Base-by-base conservation (phyloP, 2,329 filamentous ascomycete genomes). In the Raffaelea deltoideospora region DNA sequence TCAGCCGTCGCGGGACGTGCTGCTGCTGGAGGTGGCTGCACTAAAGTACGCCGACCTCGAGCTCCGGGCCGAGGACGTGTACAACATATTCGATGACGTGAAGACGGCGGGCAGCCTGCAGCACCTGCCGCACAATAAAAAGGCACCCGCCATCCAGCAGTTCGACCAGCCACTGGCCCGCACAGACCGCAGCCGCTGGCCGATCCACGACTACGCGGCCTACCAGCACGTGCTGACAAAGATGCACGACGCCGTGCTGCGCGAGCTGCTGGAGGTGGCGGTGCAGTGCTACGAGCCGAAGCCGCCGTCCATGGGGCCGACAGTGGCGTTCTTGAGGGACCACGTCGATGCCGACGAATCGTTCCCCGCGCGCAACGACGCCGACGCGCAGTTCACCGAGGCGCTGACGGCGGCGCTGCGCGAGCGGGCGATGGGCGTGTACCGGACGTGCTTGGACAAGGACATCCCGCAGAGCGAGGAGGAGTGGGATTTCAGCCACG, bases 221-320 rank as follows among this genome's bases (percentile, higher is more conserved):
- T 90, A 92, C 59, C 80, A 83, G 48, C 76, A 82, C 44, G 72
- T 81, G 14, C 64, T 98, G 7, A 68, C 71, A 26, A 72, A 68
- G 22, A 59, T 96, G 28, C 76, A 96, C 49, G 86, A 95, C 48
- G 74, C 78, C 10, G 62, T 96, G 20, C 64, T 95, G 33, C 76
- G 87, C 37, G 88, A 96, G 50, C 38, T 49, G 38, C 67, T 98
- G 15, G 95, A 84, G 55, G 78, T 87, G 45, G 65, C 81, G n/a
- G 71, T 95, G 55, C 79, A 88, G 61, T 88, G 84, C 47, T 98
- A 88, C 56, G 86, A 94, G 43, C 60, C 69, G n/a, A 95, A 94
- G 50, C 76, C 85, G 10, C 85, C 84, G 5, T 75, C 78, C 28
- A 76, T 93, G 18, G 84, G 79, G 14, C 38, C 46, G 5, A 75